Evolutionary conservation across 768 basidiomycete genomes (phyloP).

Genomic region (Nevesoporus exiguus): DNA sequence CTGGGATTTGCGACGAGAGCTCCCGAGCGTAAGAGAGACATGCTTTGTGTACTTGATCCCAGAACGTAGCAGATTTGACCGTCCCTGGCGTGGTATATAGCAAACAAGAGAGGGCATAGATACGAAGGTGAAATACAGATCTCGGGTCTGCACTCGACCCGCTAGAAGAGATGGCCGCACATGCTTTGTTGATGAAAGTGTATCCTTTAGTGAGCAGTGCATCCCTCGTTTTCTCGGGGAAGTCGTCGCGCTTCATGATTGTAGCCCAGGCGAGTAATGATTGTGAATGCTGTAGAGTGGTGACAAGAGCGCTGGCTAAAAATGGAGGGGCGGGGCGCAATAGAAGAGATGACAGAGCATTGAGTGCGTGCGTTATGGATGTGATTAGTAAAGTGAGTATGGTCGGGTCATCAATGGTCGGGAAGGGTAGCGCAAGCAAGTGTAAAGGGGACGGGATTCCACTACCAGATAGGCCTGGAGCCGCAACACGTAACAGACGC

Average conservation of each 20-base stretch:
- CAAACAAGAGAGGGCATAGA: conserved; percentile 45
- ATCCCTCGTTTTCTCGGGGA: conserved; percentile 55
- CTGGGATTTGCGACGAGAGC: conserved; percentile 10
- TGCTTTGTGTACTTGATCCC: conserved; percentile 64
- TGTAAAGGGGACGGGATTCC: conserved; percentile 11
- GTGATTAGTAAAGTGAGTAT: conserved; percentile 56
- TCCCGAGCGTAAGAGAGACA: conserved; percentile 33
- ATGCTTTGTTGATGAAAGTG: conserved; percentile 42
- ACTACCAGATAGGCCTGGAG: not conserved
- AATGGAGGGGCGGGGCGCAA: conserved; percentile 18
- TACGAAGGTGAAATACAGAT: conserved; percentile 37
- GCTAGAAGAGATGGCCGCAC: conserved; percentile 31
- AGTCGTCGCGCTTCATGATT: conserved; percentile 26
- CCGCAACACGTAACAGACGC: conserved; percentile 31
- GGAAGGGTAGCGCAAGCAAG: conserved; percentile 44
- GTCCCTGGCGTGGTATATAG: conserved; percentile 47
- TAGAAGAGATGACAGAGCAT: conserved; percentile 34
- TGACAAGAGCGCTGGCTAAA: conserved; percentile 24
- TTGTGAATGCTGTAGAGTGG: conserved; percentile 27
- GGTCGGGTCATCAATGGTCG: conserved; percentile 29
- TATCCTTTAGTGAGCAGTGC: conserved; percentile 59
- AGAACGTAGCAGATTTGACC: conserved; percentile 53
- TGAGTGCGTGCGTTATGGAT: conserved; percentile 55
- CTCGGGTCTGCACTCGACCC: conserved; percentile 10
- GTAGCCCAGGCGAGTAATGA: conserved; percentile 56